Evolutionary conservation across 2,329 filamentous ascomycete species (phyloP).

Genomic region (Ploettnerulaceae sp.): DNA sequence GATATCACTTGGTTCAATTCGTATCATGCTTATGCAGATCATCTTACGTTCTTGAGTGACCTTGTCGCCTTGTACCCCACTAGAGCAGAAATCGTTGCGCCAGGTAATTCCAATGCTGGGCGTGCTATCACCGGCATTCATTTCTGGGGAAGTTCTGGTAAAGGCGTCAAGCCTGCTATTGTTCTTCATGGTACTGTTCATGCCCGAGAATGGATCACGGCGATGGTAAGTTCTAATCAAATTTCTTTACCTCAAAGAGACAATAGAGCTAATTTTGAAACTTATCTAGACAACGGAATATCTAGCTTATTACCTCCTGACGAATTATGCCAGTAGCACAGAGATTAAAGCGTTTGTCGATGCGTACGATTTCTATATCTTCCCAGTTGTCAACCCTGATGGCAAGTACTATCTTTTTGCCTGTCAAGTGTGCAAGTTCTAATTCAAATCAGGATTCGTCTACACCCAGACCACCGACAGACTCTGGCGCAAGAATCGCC

Average conservation of each 20-base stretch:
- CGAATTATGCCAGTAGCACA: constrained; percentile 39
- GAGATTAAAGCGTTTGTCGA: constrained; percentile 46
- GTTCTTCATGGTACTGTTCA: constrained; percentile 56
- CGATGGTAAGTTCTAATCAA: constrained; percentile 38
- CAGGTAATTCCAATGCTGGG: constrained; percentile 44
- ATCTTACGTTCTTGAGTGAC: constrained; percentile 44
- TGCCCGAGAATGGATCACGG: constrained; percentile 56
- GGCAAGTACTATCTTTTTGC: constrained; percentile 32
- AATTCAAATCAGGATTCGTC: constrained; percentile 38
- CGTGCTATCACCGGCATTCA: constrained; percentile 45
- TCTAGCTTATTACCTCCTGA: constrained; percentile 45
- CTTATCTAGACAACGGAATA: constrained; percentile 41
- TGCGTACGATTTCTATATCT: constrained; percentile 61
- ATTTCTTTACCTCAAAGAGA: neutral
- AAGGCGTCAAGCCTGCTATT: constrained; percentile 45
- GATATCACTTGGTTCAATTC: constrained; percentile 46
- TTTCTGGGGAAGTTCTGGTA: constrained; percentile 44
- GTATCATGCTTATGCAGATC: constrained; percentile 50
- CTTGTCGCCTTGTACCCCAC: constrained; percentile 42
- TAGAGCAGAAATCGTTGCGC: constrained; percentile 45
- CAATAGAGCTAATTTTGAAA: neutral
- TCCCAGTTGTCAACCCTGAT: constrained; percentile 59
- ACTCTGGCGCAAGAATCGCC: constrained; percentile 59
- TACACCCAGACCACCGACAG: constrained; percentile 53
- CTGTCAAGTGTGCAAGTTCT: neutral